Evolutionary conservation across 2,329 filamentous ascomycete genomes (phyloP).

Genomic region (Aureobasidium sp.): DNA sequence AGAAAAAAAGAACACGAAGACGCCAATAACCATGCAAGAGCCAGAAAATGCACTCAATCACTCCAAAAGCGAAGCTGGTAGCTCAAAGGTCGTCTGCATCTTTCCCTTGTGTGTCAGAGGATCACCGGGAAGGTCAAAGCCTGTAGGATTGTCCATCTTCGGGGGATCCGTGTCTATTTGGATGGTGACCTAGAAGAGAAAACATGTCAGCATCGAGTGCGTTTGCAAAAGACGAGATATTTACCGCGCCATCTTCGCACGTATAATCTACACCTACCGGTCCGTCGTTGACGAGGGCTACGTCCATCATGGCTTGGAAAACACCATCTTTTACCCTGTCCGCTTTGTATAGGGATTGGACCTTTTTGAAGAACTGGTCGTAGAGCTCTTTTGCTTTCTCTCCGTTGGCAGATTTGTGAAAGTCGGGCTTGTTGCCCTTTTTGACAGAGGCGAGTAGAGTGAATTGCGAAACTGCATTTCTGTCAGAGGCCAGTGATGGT

Average conservation of each 20-base stretch:
- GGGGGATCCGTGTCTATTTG: constrained; percentile 43
- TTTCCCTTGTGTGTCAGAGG: constrained; percentile 27
- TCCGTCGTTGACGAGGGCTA: constrained; percentile 81
- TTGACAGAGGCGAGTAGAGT: constrained; percentile 89
- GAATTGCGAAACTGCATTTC: constrained; percentile 83
- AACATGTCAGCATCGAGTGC: constrained; percentile 16
- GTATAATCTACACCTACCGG: constrained; percentile 58
- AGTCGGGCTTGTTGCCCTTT: constrained; percentile 92
- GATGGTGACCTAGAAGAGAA: constrained; percentile 38
- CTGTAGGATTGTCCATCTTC: constrained; percentile 31
- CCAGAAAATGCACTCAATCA: constrained; percentile 14
- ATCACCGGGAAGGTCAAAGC: constrained; percentile 23
- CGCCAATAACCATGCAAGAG: background rate
- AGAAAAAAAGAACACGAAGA: background rate
- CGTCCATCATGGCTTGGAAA: constrained; percentile 99
- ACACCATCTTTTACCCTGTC: constrained; percentile 88
- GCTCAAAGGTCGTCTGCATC: constrained; percentile 29
- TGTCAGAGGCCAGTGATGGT: background rate
- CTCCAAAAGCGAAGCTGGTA: constrained; percentile 32
- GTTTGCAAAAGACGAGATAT: constrained; percentile 25
- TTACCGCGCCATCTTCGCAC: constrained; percentile 52
- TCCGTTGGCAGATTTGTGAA: constrained; percentile 76
- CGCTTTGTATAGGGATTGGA: constrained; percentile 62
- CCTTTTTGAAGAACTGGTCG: constrained; percentile 70
- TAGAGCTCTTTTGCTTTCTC: constrained; percentile 77